phyloP scores from a whole-genome alignment of 306 rosid genomes.

The Dryas alaskensis region DNA sequence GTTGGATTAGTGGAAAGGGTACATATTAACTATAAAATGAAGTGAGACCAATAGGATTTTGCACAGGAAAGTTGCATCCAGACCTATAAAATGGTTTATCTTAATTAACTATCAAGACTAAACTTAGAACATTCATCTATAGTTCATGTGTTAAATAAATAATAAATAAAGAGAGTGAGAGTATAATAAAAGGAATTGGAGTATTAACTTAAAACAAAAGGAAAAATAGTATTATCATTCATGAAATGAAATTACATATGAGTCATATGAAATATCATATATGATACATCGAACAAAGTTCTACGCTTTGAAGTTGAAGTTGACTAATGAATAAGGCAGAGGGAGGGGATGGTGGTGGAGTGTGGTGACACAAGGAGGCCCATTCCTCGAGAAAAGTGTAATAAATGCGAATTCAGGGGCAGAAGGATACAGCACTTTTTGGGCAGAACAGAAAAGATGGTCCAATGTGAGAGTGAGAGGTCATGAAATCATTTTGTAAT shows the following conservation, averaged over 20 bases:
- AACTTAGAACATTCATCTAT: too few species aligned
- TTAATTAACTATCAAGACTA: too few species aligned
- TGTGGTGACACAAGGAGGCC: slow-evolving; percentile 33
- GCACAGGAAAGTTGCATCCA: too few species aligned
- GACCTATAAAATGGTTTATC: too few species aligned
- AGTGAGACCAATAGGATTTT: too few species aligned
- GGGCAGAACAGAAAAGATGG: slow-evolving; percentile 56
- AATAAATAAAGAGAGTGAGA: too few species aligned
- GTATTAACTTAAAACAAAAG: neutral
- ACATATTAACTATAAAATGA: too few species aligned
- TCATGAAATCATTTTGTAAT: slow-evolving; percentile 90
- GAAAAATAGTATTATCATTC: neutral
- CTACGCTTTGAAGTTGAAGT: slow-evolving; percentile 54
- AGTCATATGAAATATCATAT: neutral
- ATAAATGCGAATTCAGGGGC: slow-evolving; percentile 48
- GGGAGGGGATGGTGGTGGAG: slow-evolving; percentile 8
- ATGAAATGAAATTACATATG: too few species aligned
- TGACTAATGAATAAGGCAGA: slow-evolving; percentile 41
- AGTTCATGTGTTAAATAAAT: too few species aligned
- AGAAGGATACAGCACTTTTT: slow-evolving; percentile 51
- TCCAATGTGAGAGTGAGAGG: slow-evolving; percentile 52
- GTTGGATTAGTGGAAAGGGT: too few species aligned
- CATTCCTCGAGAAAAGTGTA: slow-evolving; percentile 46
- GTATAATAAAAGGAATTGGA: too few species aligned
- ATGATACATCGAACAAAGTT: slow-evolving; percentile 46